These are phyloP conservation scores for Coemansia sp. DNA, from an alignment of 192 early-diverging fungal genomes.

Conservation along the genomic window DNA sequence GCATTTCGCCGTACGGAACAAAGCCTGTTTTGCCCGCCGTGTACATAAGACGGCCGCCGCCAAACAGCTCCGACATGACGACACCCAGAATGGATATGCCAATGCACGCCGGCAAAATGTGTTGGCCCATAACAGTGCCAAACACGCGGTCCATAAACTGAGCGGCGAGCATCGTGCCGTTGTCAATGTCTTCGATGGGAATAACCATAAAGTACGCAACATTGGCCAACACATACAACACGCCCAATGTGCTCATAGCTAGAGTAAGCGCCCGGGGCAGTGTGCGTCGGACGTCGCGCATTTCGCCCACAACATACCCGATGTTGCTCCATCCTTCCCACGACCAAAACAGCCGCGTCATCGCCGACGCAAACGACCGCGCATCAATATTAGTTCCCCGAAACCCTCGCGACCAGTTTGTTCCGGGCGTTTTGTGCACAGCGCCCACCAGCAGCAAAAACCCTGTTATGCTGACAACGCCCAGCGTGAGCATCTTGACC, in stretches of 20 bases:
- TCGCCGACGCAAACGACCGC: slow-evolving; percentile 56
- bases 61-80: slow-evolving; percentile 55
- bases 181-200: slow-evolving; percentile 63
- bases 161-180: slow-evolving; percentile 62
- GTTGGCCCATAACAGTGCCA: slow-evolving; percentile 55
- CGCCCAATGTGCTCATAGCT: slow-evolving; percentile 69
- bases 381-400: slow-evolving; percentile 57
- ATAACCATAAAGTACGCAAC: slow-evolving; percentile 80
- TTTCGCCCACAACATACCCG: slow-evolving; percentile 78
- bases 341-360: slow-evolving; percentile 57
- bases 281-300: slow-evolving; percentile 75
- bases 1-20: slow-evolving; percentile 49
- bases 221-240: slow-evolving; percentile 75
- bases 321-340: slow-evolving; percentile 72
- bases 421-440: slow-evolving; percentile 34
- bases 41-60: slow-evolving; percentile 55
- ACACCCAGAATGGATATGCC: slow-evolving; percentile 57
- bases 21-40: slow-evolving; percentile 55
- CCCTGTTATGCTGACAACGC: slow-evolving; percentile 68
- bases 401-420: slow-evolving; percentile 64
- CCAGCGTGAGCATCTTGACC: slow-evolving; percentile 66
- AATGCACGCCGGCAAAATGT: slow-evolving; percentile 55
- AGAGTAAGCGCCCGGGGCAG: slow-evolving; percentile 71
- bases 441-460: slow-evolving; percentile 67
- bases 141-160: slow-evolving; percentile 59